Evolutionary conservation across 2,329 filamentous ascomycete species (phyloP), one percentile per base, ranked within the genome.

Genomic region (Diaporthe citriasiana): DNA sequence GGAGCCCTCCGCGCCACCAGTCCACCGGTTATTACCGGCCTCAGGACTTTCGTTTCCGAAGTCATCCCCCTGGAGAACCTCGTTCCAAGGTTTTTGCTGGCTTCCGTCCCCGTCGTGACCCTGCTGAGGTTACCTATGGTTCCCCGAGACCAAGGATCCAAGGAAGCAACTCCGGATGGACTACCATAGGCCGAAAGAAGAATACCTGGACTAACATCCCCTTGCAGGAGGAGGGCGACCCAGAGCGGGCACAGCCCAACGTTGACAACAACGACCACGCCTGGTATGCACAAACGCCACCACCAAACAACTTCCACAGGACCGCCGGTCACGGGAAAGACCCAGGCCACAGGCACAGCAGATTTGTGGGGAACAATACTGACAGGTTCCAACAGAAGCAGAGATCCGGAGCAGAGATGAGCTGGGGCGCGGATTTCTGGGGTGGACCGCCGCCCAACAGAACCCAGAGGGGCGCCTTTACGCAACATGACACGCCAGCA

Each of bases 71-170:
- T 50, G 60, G 22, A 25, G 45, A 15, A 25, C 30, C 42, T 30
- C n/a, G 10, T 25, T 1, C 19, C 25, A 27, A n/a, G 25, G 22
- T 19, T 25, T 17, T 51, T 25, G 50, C 35, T 60, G 45, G 35
- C 35, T 12, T 12, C 4, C 35, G 19, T 50, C 35, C n/a, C 22
- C 56, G n/a, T 53, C 55, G 19, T 27, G 47, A 45, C 30, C 70
- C 70, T 25, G 56, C 40, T 6, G 27, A 60, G 70, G 25, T 53
- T 35, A 71, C 45, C 70, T 63, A 40, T 30, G 70, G 70, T 22
- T 71, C 70, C 19, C 70, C 56, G 22, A 38, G 33, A n/a, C 42
- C 70, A 38, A 63, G 42, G 47, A 19, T 45, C 25, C 70, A 45
- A 25, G 70, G 47, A 33, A 40, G 12, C 47, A 25, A 27, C 47